A percentile compares a stretch with the other conserved stretches of the same genome.
Conservation (phyloP, 257 asterid species). For the Lavandula angustifolia region DNA sequence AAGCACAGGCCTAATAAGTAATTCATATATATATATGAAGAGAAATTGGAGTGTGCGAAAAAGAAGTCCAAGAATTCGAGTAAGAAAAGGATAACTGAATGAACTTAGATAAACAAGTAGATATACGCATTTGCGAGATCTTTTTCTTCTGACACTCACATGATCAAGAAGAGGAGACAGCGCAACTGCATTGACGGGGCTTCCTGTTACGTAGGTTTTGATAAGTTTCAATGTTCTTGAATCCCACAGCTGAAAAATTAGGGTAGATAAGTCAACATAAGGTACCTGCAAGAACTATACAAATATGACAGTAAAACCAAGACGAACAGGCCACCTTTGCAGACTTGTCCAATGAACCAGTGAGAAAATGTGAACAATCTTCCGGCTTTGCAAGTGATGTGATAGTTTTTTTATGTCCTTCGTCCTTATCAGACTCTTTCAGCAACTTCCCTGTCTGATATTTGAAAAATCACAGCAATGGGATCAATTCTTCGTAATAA, state of each 20-base stretch:
- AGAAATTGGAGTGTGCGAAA: too few relatives aligned
- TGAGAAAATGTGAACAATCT: conserved; percentile 78
- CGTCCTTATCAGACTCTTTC: conserved; percentile 70
- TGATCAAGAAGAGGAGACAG: conserved; percentile 93
- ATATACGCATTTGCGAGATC: background rate
- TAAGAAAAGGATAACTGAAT: background rate
- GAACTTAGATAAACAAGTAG: background rate
- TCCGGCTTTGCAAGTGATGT: conserved; percentile 78
- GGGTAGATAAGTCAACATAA: conserved; percentile 22
- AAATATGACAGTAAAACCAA: background rate
- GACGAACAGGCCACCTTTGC: conserved; percentile 64
- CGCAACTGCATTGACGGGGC: conserved; percentile 89
- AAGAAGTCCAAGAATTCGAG: too few relatives aligned
- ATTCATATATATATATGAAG: too few relatives aligned
- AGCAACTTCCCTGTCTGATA: conserved; percentile 74
- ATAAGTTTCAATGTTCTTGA: conserved; percentile 67
- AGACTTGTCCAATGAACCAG: conserved; percentile 88
- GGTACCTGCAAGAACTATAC: background rate
- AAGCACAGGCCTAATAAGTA: too few relatives aligned
- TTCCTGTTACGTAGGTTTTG: conserved; percentile 73
- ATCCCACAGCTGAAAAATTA: conserved; percentile 82
- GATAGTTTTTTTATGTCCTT: conserved; percentile 72
- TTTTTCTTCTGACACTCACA: conserved; percentile 46
- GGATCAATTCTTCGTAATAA: background rate
- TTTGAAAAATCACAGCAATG: background rate